These are phyloP conservation scores for Nemophila menziesii DNA, from an alignment of 257 asterid genomes.

Conservation along the genomic window DNA sequence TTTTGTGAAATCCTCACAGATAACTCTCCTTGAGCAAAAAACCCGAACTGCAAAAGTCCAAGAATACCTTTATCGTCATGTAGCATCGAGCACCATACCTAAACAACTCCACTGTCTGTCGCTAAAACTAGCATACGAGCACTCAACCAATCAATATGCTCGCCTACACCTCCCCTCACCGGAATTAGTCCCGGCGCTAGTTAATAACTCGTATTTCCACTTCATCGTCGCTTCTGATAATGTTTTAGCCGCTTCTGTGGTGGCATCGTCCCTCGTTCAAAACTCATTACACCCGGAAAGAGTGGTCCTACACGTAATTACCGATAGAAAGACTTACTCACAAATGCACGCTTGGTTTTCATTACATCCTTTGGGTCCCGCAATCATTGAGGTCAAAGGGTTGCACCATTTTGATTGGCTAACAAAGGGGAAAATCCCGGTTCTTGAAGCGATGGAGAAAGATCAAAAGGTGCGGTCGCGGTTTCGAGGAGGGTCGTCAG, in stretches of 20 bases:
- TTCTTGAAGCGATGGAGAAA: constrained; percentile 94
- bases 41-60: constrained; percentile 84
- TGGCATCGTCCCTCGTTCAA: constrained; percentile 68
- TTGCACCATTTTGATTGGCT: constrained; percentile 93
- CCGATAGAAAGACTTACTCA: constrained; percentile 71
- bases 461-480: constrained; percentile 69
- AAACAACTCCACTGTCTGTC: constrained; percentile 86
- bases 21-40: constrained; percentile 63
- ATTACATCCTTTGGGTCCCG: constrained; percentile 58
- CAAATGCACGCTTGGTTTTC: constrained; percentile 99
- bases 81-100: constrained; percentile 94
- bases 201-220: constrained; percentile 73
- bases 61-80: constrained; percentile 90
- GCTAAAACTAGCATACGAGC: constrained; percentile 73
- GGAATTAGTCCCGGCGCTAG: constrained; percentile 72
- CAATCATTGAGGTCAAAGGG: constrained; percentile 78
- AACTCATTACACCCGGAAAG: constrained; percentile 57
- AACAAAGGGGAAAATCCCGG: constrained; percentile 80
- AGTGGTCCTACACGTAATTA: constrained; percentile 64
- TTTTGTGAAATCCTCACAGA: constrained; percentile 25
- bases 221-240: constrained; percentile 87
- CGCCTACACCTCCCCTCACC: constrained; percentile 90
- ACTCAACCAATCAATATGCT: constrained; percentile 69
- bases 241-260: constrained; percentile 79
- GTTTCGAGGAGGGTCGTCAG: constrained; percentile 87